phyloP scores from a whole-genome alignment of 371 early-diverging fungal species.

The Nosema bombycis region DNA sequence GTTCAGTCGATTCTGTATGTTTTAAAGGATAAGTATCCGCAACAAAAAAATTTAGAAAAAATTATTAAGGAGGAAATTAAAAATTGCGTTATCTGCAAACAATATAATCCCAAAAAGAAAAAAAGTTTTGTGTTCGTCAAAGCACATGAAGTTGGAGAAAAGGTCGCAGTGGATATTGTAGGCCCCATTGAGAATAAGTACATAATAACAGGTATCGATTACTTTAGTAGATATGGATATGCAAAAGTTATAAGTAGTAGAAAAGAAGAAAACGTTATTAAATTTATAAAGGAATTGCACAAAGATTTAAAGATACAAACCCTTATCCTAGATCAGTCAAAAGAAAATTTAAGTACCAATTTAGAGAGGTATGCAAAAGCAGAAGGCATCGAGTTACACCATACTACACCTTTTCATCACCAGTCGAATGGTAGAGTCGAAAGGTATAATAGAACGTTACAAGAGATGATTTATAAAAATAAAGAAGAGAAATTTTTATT shows the following conservation, averaged over 20 bases:
- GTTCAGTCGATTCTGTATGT: too few relatives aligned
- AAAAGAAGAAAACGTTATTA: not conserved
- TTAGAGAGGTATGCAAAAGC: not conserved
- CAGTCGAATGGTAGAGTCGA: slow-evolving; percentile 13
- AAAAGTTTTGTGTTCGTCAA: not conserved
- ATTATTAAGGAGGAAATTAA: not conserved
- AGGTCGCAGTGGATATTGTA: not conserved
- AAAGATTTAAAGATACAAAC: not conserved
- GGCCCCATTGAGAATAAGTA: not conserved
- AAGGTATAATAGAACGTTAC: not conserved
- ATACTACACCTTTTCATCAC: slow-evolving; percentile 3
- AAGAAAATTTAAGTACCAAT: not conserved
- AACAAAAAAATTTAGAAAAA: not conserved
- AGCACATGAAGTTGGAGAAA: not conserved
- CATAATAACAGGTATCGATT: not conserved
- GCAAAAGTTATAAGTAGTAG: not conserved
- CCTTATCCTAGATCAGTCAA: not conserved
- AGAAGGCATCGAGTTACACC: not conserved
- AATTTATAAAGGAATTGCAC: not conserved
- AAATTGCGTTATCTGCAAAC: not conserved
- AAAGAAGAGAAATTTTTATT: not conserved
- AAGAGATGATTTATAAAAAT: not conserved
- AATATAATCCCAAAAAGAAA: not conserved
- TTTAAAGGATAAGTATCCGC: not conserved
- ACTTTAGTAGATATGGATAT: not conserved